Percentiles rank a stretch among this genome's conserved stretches.
Conservation (phyloP, 2,329 filamentous ascomycete species). For the Zopfia rhizophila region DNA sequence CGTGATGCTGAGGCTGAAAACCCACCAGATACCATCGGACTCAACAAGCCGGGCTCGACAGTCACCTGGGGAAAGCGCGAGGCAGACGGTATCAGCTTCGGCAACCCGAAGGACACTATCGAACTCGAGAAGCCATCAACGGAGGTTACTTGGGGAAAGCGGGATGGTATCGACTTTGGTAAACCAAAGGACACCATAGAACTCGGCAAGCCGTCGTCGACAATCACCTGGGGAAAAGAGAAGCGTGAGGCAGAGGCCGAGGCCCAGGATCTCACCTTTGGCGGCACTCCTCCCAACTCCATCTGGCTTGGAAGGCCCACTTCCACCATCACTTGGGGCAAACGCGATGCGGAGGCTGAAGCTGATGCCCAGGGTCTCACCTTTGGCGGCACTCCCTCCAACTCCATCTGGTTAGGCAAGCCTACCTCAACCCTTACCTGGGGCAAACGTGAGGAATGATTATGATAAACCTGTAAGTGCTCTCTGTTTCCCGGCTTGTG, state of each 20-base stretch:
- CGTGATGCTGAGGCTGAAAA: too few relatives aligned
- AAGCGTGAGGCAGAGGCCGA: slow-evolving; percentile 6
- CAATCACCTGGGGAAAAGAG: slow-evolving; percentile 18
- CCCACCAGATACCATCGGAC: slow-evolving; percentile 8
- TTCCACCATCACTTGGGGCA: slow-evolving; percentile 17
- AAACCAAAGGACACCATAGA: slow-evolving; percentile 18
- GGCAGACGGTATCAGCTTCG: too few relatives aligned
- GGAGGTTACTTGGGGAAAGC: slow-evolving; percentile 30
- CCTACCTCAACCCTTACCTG: slow-evolving; percentile 11
- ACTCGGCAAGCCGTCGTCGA: slow-evolving; percentile 12
- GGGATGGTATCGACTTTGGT: slow-evolving; percentile 13
- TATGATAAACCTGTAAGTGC: too few relatives aligned
- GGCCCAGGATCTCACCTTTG: slow-evolving; percentile 3
- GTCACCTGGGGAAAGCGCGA: background rate
- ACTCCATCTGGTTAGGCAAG: slow-evolving; percentile 6
- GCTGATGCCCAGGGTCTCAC: too few relatives aligned
- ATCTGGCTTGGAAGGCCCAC: slow-evolving; percentile 13
- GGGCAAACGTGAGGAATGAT: slow-evolving; percentile 17
- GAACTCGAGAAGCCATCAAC: slow-evolving; percentile 26
- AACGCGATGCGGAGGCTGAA: slow-evolving; percentile 5
- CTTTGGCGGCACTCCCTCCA: too few relatives aligned
- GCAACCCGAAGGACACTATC: slow-evolving; percentile 10
- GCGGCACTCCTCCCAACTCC: slow-evolving; percentile 4
- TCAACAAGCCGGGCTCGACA: too few relatives aligned
- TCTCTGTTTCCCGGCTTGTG: too few relatives aligned